phyloP scores from a whole-genome alignment of 208 protist genomes.

The Balamuthia mandrillaris region DNA sequence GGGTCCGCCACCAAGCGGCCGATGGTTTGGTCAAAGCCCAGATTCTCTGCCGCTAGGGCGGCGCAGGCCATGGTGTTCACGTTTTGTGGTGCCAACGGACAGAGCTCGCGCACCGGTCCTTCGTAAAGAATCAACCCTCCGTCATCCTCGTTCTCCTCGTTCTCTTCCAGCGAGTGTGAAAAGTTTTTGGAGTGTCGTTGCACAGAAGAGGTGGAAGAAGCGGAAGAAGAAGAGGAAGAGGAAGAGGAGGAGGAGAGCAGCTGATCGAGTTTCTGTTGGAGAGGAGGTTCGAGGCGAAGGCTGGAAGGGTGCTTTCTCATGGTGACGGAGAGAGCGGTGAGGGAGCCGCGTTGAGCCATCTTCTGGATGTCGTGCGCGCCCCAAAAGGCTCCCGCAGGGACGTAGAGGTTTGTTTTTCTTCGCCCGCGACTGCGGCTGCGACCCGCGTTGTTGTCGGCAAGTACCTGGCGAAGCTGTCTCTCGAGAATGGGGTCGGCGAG shows the following conservation, averaged over 20 bases:
- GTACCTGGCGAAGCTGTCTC: not conserved
- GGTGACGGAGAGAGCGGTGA: constrained; percentile 40
- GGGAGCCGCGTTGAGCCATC: constrained; percentile 36
- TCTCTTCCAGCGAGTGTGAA: not conserved
- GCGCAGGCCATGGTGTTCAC: constrained; percentile 63
- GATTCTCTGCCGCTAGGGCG: constrained; percentile 24
- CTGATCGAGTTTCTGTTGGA: not conserved
- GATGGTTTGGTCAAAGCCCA: constrained; percentile 44
- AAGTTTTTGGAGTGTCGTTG: not conserved
- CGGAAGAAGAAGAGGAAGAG: no score
- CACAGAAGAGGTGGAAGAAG: no score
- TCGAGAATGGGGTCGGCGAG: constrained; percentile 31
- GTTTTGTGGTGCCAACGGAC: constrained; percentile 60
- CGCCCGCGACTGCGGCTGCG: no score
- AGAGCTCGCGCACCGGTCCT: constrained; percentile 45
- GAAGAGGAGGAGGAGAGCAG: not conserved
- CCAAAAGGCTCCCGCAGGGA: constrained; percentile 52
- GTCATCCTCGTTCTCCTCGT: not conserved
- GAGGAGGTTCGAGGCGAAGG: not conserved
- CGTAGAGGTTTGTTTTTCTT: constrained; percentile 3
- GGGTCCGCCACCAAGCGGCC: constrained; percentile 45
- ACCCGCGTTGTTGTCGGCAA: not conserved
- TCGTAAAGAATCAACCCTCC: constrained; percentile 36
- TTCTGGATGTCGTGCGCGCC: constrained; percentile 55
- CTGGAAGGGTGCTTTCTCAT: constrained; percentile 54